Evolutionary conservation across 371 early-diverging fungal species (phyloP).

Genomic region (Lichtheimia hyalospora): DNA sequence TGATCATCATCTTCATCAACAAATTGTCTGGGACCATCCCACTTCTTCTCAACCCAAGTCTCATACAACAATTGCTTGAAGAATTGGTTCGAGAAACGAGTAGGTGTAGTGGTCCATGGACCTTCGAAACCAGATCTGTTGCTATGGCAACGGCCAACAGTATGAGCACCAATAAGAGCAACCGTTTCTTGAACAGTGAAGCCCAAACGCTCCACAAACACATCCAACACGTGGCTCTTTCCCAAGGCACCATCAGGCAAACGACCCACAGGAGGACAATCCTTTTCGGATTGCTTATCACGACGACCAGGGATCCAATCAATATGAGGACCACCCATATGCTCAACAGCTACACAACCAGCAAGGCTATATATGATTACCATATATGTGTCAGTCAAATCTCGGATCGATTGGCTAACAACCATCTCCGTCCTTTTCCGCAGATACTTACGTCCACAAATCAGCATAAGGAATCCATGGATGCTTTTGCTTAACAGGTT

Average conservation of each 20-base stretch:
- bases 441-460: constrained; percentile 77
- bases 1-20: constrained; percentile 64
- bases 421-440: not conserved
- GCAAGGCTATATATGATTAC: constrained; percentile 60
- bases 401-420: no score
- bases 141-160: constrained; percentile 86
- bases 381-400: not conserved
- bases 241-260: constrained; percentile 84
- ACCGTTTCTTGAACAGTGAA: constrained; percentile 79
- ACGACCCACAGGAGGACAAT: constrained; percentile 80
- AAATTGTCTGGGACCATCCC: constrained; percentile 77
- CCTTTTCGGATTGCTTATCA: constrained; percentile 55
- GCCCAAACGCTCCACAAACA: constrained; percentile 80
- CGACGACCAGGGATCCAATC: constrained; percentile 80
- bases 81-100: constrained; percentile 82
- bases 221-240: constrained; percentile 67
- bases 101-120: constrained; percentile 87
- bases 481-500: constrained; percentile 75
- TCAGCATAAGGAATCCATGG: constrained; percentile 77
- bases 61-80: constrained; percentile 68
- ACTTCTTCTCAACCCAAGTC: constrained; percentile 70
- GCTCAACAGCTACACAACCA: constrained; percentile 83
- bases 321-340: constrained; percentile 80
- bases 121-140: constrained; percentile 85
- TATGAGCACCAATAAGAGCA: constrained; percentile 86